Conservation (phyloP, 192 early-diverging fungal species). For the Chytriomyces sp. region DNA sequence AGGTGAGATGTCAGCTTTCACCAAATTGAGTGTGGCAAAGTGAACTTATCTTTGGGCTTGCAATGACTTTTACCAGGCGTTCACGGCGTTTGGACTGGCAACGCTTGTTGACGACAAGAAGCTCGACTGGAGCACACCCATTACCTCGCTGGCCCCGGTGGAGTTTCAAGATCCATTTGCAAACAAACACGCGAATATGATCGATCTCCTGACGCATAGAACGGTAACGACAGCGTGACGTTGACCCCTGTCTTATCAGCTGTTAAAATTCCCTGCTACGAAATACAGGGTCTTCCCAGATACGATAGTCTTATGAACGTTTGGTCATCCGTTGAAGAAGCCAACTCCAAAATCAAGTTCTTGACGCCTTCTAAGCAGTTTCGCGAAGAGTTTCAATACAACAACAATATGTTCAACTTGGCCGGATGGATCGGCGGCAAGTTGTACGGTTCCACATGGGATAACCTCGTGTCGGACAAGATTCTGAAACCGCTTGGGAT, state of each 20-base stretch:
- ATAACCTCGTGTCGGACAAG: background rate
- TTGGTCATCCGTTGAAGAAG: background rate
- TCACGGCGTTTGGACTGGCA: slow-evolving; percentile 16
- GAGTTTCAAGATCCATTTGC: slow-evolving; percentile 21
- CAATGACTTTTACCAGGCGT: slow-evolving; percentile 3
- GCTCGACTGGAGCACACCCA: background rate
- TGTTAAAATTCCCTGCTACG: too few species aligned
- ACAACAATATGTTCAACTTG: slow-evolving; percentile 4
- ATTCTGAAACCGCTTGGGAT: slow-evolving; percentile 2
- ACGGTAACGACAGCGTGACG: background rate
- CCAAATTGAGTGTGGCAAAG: background rate
- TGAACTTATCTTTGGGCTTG: background rate
- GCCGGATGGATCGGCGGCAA: slow-evolving; percentile 6
- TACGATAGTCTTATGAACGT: background rate
- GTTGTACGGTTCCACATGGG: background rate
- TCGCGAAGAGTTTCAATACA: slow-evolving; percentile 20
- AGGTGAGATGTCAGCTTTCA: slow-evolving; percentile 7
- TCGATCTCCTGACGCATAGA: slow-evolving; percentile 12
- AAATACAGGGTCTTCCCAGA: slow-evolving; percentile 7
- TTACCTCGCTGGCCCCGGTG: background rate
- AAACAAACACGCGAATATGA: background rate
- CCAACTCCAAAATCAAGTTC: background rate
- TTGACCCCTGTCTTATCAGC: background rate
- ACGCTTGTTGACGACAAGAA: slow-evolving; percentile 14
- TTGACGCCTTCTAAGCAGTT: background rate